Evolutionary conservation across 1,284 basidiomycete species (phyloP).

Genomic region (Bjerkandera adusta): DNA sequence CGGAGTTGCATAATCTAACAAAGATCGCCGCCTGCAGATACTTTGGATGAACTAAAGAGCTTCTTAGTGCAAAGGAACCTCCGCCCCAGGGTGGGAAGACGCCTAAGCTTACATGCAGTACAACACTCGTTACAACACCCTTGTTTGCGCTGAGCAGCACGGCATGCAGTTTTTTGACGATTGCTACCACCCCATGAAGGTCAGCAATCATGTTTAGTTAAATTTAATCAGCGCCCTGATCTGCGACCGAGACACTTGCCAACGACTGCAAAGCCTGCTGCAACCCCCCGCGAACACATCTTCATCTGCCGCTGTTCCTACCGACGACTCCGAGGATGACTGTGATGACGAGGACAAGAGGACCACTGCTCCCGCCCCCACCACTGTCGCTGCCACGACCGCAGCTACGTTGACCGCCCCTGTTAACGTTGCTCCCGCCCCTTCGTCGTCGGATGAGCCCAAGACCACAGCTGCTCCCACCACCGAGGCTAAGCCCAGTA

Average conservation of each 20-base stretch:
- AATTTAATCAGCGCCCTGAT: conserved; percentile 2
- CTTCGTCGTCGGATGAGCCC: conserved; percentile 1
- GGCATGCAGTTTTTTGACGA: conserved; percentile 62
- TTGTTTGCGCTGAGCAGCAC: conserved; percentile 61
- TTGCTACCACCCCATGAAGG: conserved; percentile 57
- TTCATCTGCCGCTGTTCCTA: conserved; percentile 25
- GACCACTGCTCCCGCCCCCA: conserved; percentile 18
- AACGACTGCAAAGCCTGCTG: conserved; percentile 52
- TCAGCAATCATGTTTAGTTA: conserved; percentile 26
- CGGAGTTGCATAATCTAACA: too few relatives aligned
- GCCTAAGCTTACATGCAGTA: conserved; percentile 61
- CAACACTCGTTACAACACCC: conserved; percentile 60
- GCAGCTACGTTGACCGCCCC: conserved; percentile 16
- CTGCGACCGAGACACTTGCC: conserved; percentile 39
- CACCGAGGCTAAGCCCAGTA: conserved; percentile 5
- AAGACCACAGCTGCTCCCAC: conserved; percentile 7
- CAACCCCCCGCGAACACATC: conserved; percentile 33
- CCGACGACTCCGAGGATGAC: conserved; percentile 13
- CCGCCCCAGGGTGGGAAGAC: conserved; percentile 67
- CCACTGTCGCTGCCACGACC: conserved; percentile 12
- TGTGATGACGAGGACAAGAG: conserved; percentile 31
- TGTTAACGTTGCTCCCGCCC: conserved; percentile 13
- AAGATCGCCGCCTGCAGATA: conserved; percentile 56
- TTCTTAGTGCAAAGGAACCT: conserved; percentile 94
- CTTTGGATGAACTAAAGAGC: conserved; percentile 95